Evolutionary conservation across 176 grass and related monocot species (phyloP).

Genomic region (Triticum timopheevii): DNA sequence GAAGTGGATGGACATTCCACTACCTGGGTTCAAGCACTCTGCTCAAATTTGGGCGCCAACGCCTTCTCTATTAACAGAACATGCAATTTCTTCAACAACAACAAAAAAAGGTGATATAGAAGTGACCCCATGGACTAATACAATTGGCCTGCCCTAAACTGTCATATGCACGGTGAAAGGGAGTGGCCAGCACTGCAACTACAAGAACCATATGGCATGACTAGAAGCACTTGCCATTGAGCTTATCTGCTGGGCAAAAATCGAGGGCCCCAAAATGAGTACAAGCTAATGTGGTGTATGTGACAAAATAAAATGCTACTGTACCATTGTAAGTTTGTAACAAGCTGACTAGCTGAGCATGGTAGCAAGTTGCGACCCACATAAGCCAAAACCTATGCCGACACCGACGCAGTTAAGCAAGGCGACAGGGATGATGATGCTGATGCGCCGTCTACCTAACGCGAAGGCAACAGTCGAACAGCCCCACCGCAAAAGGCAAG

Average conservation of each 20-base stretch:
- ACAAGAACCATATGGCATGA: background rate
- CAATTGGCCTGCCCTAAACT: background rate
- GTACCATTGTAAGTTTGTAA: background rate
- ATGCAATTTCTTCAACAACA: background rate
- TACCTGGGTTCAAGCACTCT: background rate
- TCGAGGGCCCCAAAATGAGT: background rate
- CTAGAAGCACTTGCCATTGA: background rate
- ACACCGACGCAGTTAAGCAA: background rate
- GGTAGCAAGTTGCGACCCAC: background rate
- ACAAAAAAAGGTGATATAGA: background rate
- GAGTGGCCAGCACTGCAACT: conserved; percentile 8
- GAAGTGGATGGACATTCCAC: background rate
- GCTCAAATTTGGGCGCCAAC: background rate
- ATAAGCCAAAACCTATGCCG: background rate
- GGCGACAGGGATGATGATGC: background rate
- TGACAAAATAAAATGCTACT: background rate
- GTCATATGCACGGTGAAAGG: background rate
- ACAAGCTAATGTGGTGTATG: background rate
- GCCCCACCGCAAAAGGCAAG: background rate
- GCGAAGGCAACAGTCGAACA: background rate
- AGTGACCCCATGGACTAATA: background rate
- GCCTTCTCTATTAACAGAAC: background rate
- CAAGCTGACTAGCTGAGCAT: background rate
- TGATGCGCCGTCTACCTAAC: conserved; percentile 23
- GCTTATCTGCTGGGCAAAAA: background rate